These are phyloP conservation scores for Acmispon strigosus DNA, from an alignment of 306 rosid species.

Conservation along the genomic window DNA sequence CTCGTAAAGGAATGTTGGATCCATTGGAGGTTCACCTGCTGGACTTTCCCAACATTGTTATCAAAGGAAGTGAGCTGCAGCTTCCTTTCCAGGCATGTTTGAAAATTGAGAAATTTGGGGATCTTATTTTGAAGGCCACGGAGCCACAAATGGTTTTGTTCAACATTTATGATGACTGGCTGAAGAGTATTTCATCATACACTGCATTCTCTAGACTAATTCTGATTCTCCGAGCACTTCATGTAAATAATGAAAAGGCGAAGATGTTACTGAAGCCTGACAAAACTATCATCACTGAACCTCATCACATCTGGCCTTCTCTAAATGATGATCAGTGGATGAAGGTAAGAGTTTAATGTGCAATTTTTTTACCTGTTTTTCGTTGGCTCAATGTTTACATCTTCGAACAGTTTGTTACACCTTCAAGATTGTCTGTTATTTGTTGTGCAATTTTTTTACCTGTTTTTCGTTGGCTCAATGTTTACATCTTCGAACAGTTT, in stretches of 20 bases:
- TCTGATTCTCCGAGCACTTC: constrained; percentile 91
- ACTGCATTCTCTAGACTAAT: constrained; percentile 97
- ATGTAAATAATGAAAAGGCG: constrained; percentile 96
- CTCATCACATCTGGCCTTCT: constrained; percentile 99
- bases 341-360: constrained; percentile 51
- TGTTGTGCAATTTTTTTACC: neutral
- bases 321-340: constrained; percentile 97
- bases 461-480: neutral
- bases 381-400: neutral
- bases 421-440: neutral
- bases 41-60: constrained; percentile 94
- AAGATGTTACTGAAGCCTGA: constrained; percentile 98
- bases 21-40: constrained; percentile 95
- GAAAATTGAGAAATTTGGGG: constrained; percentile 98
- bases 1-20: constrained; percentile 99
- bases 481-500: neutral
- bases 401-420: neutral
- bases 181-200: constrained; percentile 95
- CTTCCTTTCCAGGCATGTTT: constrained; percentile 99
- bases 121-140: constrained; percentile 95
- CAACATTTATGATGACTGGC: constrained; percentile 98
- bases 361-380: neutral
- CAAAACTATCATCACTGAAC: constrained; percentile 84
- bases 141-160: constrained; percentile 99
- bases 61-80: constrained; percentile 98